Evolutionary conservation across 257 asterid species (phyloP).

Genomic region (Nicotiana undulata): DNA sequence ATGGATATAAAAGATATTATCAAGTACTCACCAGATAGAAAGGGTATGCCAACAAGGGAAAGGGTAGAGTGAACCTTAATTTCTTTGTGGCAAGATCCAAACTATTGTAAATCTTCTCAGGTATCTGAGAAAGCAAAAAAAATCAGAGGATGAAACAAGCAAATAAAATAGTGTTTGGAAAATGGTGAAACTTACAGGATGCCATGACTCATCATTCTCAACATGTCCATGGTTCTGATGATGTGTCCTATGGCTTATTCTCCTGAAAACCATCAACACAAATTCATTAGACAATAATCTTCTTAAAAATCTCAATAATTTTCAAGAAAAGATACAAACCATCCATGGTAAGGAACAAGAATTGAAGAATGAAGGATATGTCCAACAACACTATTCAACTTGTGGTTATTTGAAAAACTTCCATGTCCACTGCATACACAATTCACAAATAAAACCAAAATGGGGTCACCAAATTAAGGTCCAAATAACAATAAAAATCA

Average conservation of each 20-base stretch:
- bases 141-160: background rate
- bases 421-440: constrained; percentile 92
- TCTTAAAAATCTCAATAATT: too few species aligned
- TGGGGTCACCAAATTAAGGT: background rate
- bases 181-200: constrained; percentile 43
- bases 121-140: constrained; percentile 29
- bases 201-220: constrained; percentile 95
- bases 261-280: constrained; percentile 33
- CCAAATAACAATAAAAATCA: background rate
- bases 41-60: constrained; percentile 90
- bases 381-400: constrained; percentile 78
- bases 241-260: constrained; percentile 95
- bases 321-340: constrained; percentile 40
- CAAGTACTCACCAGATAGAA: constrained; percentile 54
- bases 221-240: constrained; percentile 98
- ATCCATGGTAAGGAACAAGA: constrained; percentile 98
- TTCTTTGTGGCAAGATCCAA: constrained; percentile 52
- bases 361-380: constrained; percentile 93
- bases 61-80: constrained; percentile 80
- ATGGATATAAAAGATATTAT: background rate
- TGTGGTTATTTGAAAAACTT: constrained; percentile 73
- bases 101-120: constrained; percentile 51
- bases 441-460: background rate
- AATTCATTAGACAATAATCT: background rate
- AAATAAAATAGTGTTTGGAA: background rate